phyloP scores from a whole-genome alignment of 2,329 filamentous ascomycete genomes.

The Mycogone perniciosa region DNA sequence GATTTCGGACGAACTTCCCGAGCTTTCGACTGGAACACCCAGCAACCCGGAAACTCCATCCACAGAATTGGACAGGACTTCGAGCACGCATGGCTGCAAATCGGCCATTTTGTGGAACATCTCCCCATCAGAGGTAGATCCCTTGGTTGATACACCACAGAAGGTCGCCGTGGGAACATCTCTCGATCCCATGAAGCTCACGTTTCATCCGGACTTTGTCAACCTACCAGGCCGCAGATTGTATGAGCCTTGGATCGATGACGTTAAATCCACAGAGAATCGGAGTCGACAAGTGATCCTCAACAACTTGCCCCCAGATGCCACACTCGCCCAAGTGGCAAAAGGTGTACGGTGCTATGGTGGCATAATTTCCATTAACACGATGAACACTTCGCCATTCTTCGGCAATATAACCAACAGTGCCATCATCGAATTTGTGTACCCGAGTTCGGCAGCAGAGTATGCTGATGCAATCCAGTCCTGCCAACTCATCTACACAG shows the following conservation, averaged over 20 bases:
- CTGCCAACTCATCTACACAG: not conserved
- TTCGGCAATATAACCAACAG: not conserved
- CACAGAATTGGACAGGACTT: not conserved
- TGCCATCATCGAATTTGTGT: constrained; percentile 19
- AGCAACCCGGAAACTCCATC: not conserved
- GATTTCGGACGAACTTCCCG: not conserved
- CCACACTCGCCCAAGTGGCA: constrained; percentile 35
- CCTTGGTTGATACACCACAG: not conserved
- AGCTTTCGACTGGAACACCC: not conserved
- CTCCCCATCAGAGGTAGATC: not conserved
- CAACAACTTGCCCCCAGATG: constrained; percentile 19
- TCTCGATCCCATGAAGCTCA: not conserved
- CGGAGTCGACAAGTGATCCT: constrained; percentile 21
- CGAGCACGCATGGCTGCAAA: not conserved
- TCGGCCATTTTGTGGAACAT: not conserved
- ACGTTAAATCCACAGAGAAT: not conserved
- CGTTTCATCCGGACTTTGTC: constrained; percentile 2
- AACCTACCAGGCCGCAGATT: not conserved
- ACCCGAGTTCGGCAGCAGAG: not conserved
- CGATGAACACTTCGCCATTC: constrained; percentile 7
- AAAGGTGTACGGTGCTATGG: constrained; percentile 15
- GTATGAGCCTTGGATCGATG: not conserved
- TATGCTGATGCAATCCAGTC: not conserved
- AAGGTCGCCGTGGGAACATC: not conserved
- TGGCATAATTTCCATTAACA: constrained; percentile 9